Evolutionary conservation across 2,329 filamentous ascomycete genomes (phyloP).

Genomic region (Niveomyces coronatus): DNA sequence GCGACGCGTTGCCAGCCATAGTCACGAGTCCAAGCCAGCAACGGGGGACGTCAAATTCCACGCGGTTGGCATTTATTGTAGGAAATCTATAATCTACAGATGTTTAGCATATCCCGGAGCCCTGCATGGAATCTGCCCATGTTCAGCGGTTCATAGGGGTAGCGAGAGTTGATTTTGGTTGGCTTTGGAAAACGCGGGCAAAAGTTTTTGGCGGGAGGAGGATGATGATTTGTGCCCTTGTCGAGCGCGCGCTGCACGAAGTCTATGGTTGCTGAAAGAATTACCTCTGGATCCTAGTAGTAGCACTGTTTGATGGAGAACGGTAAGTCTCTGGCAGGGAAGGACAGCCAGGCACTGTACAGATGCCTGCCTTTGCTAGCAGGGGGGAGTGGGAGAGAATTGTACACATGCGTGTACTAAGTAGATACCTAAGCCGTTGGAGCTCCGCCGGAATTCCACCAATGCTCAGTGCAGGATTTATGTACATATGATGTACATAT

Average conservation of each 20-base stretch:
- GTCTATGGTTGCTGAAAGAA: neutral
- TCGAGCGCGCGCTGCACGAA: constrained; percentile 1
- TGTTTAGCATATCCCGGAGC: constrained; percentile 34
- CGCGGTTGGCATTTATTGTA: constrained; percentile 47
- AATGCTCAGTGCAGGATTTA: too few species aligned
- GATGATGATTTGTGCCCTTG: constrained; percentile 2
- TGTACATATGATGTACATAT: too few species aligned
- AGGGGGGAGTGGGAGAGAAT: too few species aligned
- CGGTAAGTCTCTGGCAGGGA: too few species aligned
- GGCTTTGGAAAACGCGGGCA: constrained; percentile 20
- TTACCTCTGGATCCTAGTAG: too few species aligned
- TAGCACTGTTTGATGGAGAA: too few species aligned
- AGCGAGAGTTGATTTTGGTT: constrained; percentile 32
- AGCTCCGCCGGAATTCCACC: too few species aligned
- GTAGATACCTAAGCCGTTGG: too few species aligned
- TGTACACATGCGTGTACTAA: too few species aligned
- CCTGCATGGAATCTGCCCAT: constrained; percentile 43
- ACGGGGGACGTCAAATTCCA: constrained; percentile 40
- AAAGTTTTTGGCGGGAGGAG: constrained; percentile 31
- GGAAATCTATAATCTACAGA: constrained; percentile 45
- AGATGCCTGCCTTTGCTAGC: too few species aligned
- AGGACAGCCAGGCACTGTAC: too few species aligned
- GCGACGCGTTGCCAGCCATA: constrained; percentile 53
- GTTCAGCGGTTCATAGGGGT: constrained; percentile 38
- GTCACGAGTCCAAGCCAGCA: constrained; percentile 33